Percentiles rank a stretch among this genome's conserved stretches.
Conservation (phyloP, 441 rosid genomes). For the Mallotus repandus region DNA sequence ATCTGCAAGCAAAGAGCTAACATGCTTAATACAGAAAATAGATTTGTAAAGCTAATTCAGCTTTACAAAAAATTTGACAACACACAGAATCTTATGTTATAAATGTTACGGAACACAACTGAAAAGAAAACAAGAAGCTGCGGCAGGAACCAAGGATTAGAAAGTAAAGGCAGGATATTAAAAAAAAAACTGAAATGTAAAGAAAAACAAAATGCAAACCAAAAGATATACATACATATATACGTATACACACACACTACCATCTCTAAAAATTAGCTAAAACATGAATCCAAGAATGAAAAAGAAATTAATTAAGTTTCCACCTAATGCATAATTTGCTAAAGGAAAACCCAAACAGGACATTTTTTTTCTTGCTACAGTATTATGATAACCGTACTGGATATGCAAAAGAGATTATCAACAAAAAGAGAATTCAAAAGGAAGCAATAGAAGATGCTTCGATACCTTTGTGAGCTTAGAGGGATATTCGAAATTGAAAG, state of each 20-base stretch:
- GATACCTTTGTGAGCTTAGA: constrained; percentile 55
- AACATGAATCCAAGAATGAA: background rate
- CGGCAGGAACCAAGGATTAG: background rate
- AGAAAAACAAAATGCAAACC: background rate
- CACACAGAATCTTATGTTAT: background rate
- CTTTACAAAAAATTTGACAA: background rate
- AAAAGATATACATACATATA: background rate
- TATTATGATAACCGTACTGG: background rate
- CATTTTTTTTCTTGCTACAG: background rate
- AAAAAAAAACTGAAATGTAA: background rate
- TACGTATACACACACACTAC: too few species aligned
- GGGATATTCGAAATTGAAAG: constrained; percentile 89
- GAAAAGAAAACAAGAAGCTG: background rate
- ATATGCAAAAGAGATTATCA: background rate
- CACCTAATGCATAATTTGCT: background rate
- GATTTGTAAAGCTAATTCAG: background rate
- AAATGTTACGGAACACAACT: background rate
- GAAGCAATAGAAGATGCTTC: background rate
- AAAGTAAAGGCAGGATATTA: background rate
- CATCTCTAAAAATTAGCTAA: too few species aligned
- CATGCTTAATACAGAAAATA: background rate
- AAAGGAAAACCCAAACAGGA: background rate
- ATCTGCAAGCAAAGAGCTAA: constrained; percentile 5
- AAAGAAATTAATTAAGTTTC: background rate
- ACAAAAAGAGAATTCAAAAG: background rate